These are phyloP conservation scores for Garcia nutans DNA, from an alignment of 345 rosid species.

Conservation along the genomic window DNA sequence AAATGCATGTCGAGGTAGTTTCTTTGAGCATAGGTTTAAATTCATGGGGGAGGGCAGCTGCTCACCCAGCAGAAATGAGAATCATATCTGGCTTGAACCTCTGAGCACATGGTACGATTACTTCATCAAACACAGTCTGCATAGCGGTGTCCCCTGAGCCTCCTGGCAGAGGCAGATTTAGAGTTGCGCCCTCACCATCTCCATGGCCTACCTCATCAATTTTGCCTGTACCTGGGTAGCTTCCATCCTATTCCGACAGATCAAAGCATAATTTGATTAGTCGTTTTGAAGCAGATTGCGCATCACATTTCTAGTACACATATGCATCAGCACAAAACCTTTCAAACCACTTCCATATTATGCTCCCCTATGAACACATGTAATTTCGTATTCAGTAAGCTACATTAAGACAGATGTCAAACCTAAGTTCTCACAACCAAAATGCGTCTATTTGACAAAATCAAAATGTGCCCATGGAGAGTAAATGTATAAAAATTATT, in stretches of 20 bases:
- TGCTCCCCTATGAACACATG: too few species aligned
- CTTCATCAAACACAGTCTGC: slow-evolving; percentile 80
- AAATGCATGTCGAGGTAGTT: neutral
- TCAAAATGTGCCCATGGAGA: too few species aligned
- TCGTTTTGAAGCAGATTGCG: neutral
- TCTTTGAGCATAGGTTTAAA: neutral
- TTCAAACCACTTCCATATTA: too few species aligned
- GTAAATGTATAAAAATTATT: too few species aligned
- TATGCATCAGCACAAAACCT: neutral
- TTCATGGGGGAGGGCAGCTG: slow-evolving; percentile 8
- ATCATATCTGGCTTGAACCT: slow-evolving; percentile 89
- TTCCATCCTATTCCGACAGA: slow-evolving; percentile 58
- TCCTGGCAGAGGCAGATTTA: slow-evolving; percentile 89
- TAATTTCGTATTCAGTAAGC: too few species aligned
- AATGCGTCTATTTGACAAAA: too few species aligned
- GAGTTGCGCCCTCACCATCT: slow-evolving; percentile 83
- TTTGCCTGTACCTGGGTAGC: slow-evolving; percentile 94
- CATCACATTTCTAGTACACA: neutral
- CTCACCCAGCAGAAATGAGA: slow-evolving; percentile 98
- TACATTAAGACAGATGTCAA: too few species aligned
- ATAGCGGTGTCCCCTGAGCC: slow-evolving; percentile 89
- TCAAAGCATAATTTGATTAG: neutral
- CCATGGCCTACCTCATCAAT: slow-evolving; percentile 70
- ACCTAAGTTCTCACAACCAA: too few species aligned
- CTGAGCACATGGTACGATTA: slow-evolving; percentile 82